Base-by-base conservation (phyloP, 192 early-diverging fungal genomes). In the Linnemannia exigua region DNA sequence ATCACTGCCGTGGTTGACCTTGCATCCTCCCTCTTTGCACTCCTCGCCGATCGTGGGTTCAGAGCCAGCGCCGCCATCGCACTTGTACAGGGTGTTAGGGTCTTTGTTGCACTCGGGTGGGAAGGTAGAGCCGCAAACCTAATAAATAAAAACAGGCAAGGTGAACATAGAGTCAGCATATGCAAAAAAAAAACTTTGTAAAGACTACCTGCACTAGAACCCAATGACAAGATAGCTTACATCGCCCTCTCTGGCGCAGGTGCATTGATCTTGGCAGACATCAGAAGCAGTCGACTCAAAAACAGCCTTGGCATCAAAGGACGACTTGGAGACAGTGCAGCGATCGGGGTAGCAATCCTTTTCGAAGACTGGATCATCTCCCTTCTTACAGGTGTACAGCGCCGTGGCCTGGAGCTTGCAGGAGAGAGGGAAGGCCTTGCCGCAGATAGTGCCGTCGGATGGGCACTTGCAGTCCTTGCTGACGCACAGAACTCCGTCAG, bases 71-170 rank as follows among this genome's bases (percentile, higher is more conserved):
- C 41, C 15, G 6, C 51, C 72, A 16, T 25, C 25, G 20, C 72
- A 74, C 20, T 52, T 50, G 51, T 58, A 74, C 3, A 74, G 35
- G 51, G 51, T 38, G 16, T 11, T 9, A 16, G 14, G 20, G 20
- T 47, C 28, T 5, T 36, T 33, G 4, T 37, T 58, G 52, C 72
- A 74, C 36, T 61, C 52, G 0, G n/a, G 28, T 15, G 72, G 52
- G 72, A 74, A 74, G 72, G 72, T 58, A 20, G 51, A 58, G 19
- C 72, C 72, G 72, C 72, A 74, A 14, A 41, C 69, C 69, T 70
- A 67, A 25, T 35, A 31, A 28, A 15, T 35, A 0, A 67, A 31
- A 35, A 14, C 28, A 31, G n/a, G n/a, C n/a, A n/a, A n/a, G n/a
- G n/a, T n/a, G n/a, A n/a, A 31, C 28, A 63, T 28, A 20, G 7